Base-by-base conservation (phyloP, 176 grass and related monocot species). In the Aegilops longissima region DNA sequence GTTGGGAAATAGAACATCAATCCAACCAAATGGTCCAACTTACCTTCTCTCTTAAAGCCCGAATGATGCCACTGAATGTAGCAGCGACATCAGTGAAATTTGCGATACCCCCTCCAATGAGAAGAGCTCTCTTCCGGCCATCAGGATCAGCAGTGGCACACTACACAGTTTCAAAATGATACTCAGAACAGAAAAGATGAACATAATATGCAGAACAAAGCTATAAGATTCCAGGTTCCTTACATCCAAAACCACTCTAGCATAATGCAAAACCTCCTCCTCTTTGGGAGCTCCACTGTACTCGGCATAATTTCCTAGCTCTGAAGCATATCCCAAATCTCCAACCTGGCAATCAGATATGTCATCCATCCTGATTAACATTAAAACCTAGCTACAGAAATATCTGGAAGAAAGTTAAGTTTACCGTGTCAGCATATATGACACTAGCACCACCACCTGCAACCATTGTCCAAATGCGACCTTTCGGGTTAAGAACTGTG, bases 401-500 rank as follows among this genome's bases (percentile, higher is more conserved):
- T 6, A n/a, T 87, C 14, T 29, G 74, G 74, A 83, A 44, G 35
- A 70, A 87, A 70, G 35, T 80, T 71, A 65, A 31, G 29, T 70
- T 84, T 92, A 98, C 95, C 9, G 96, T 98, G 83, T 98, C 93
- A 45, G 96, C 96, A 71, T 98, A 98, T 87, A 98, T 98, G 56
- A 98, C 96, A 82, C 93, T 95, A 14, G 96, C 93, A 88, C 96
- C 96, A 51, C 96, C 96, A 84, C 96, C 96, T 31, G 96, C 96
- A 87, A 95, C 96, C 96, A 98, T 98, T 77, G 96, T 98, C 96
- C 93, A 98, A 64, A 98, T 95, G 67, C 90, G 96, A n/a, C 96
- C 93, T 86, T 98, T 91, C 27, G 92, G 92, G 84, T 98, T 98
- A 85, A 98, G 72, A 81, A 98, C 79, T 33, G 93, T 98, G 83